Evolutionary conservation across 768 basidiomycete genomes (phyloP).

Genomic region (Chlorophyllum brunneum): DNA sequence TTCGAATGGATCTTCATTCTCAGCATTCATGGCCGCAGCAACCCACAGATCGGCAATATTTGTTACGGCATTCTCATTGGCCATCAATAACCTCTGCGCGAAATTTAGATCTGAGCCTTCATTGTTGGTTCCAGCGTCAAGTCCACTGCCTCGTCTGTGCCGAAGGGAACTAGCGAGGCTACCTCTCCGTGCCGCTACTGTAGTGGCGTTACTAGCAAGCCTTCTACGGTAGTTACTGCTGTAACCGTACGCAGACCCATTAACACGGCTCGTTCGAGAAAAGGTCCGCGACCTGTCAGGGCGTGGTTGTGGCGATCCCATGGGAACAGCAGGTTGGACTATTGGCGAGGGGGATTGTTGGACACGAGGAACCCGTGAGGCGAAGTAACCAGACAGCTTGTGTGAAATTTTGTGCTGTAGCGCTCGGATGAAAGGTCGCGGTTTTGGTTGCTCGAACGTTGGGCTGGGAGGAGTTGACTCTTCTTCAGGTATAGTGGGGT

Average conservation of each 20-base stretch:
- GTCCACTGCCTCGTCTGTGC: conserved; percentile 47
- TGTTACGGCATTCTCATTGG: conserved; percentile 92
- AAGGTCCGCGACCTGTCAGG: conserved; percentile 45
- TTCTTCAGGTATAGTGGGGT: conserved; percentile 66
- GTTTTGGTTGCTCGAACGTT: conserved; percentile 39
- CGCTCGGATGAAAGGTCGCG: conserved; percentile 33
- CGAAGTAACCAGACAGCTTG: conserved; percentile 58
- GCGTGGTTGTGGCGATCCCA: conserved; percentile 36
- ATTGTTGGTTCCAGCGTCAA: conserved; percentile 35
- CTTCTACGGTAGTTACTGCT: conserved; percentile 51
- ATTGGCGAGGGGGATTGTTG: conserved; percentile 25
- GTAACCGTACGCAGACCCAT: conserved; percentile 83
- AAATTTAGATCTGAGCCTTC: conserved; percentile 67
- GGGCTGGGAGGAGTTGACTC: conserved; percentile 44
- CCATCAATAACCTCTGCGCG: conserved; percentile 83
- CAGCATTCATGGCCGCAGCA: conserved; percentile 92
- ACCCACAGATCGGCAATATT: conserved; percentile 98
- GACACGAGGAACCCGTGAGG: conserved; percentile 44
- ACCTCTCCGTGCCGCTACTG: conserved; percentile 41
- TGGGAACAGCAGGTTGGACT: conserved; percentile 40
- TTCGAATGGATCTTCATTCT: conserved; percentile 81
- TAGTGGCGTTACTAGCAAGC: conserved; percentile 45
- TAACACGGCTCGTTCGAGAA: conserved; percentile 54
- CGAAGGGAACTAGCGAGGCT: conserved; percentile 54
- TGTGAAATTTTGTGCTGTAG: conserved; percentile 49